Percentiles rank a stretch among this genome's conserved stretches.
Evolutionary conservation across 768 basidiomycete species (phyloP).

Genomic region (Termitomyces sp.): DNA sequence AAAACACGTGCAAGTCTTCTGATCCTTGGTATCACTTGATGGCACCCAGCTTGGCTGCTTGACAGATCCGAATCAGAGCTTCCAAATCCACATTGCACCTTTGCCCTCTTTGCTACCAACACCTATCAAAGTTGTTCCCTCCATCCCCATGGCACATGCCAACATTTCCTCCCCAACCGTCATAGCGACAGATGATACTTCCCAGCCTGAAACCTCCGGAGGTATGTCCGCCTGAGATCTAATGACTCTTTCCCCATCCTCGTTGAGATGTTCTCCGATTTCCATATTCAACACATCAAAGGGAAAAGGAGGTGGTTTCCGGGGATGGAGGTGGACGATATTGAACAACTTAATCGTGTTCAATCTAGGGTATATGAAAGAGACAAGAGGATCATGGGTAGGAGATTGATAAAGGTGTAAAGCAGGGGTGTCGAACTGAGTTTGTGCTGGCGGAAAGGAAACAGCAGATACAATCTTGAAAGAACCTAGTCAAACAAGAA

Average conservation of each 20-base stretch:
- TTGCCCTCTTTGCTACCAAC: constrained; percentile 31
- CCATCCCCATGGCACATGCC: constrained; percentile 36
- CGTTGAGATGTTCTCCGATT: constrained; percentile 20
- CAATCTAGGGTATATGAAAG: constrained; percentile 33
- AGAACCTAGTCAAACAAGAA: constrained; percentile 39
- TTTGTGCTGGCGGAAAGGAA: constrained; percentile 32
- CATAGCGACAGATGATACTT: constrained; percentile 10
- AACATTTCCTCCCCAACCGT: constrained; percentile 22
- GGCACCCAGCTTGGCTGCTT: neutral
- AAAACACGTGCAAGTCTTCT: neutral
- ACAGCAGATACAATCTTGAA: constrained; percentile 55
- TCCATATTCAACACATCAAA: constrained; percentile 20
- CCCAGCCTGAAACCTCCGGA: constrained; percentile 16
- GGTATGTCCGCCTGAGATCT: constrained; percentile 1
- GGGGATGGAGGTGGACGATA: constrained; percentile 37
- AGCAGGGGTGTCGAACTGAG: constrained; percentile 26
- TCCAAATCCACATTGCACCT: constrained; percentile 38
- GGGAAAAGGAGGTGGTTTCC: constrained; percentile 37
- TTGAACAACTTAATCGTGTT: constrained; percentile 39
- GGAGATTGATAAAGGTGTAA: constrained; percentile 38
- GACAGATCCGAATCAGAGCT: neutral
- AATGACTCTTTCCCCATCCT: constrained; percentile 12
- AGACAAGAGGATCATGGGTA: constrained; percentile 47
- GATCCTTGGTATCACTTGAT: too few species aligned
- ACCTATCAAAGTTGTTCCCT: constrained; percentile 34